Evolutionary conservation across 169 alveolate species (phyloP), one percentile per base, ranked within the genome.

Genomic region (Plasmodium knowlesi): DNA sequence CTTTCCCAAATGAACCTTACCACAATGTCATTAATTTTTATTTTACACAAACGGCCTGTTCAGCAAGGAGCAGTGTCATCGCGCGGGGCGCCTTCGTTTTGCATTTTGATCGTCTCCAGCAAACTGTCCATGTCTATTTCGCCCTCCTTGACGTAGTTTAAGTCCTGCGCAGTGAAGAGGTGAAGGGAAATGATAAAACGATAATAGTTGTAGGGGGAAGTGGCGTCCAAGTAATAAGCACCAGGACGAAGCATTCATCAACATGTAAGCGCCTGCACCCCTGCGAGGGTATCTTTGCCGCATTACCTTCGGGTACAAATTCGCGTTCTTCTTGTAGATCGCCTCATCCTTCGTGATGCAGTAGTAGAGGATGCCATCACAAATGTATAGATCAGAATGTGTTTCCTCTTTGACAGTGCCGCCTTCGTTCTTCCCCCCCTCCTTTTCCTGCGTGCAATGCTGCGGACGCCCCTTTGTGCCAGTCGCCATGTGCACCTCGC

Each of bases 121-220:
- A 88, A 50, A 61, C 30, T 76, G 46, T 88, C 94, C 1, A 88
- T 88, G 82, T 88, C 94, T 41, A 88, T 88, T 88, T 88, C 94
- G 14, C 94, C 94, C 4, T 88, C 94, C 43, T 79, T 88, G 73
- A 88, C 71, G 67, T 88, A 88, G 54, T 61, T 76, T 25, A 88
- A 50, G 39, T 88, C 94, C 94, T 88, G 50, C 3, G 39, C 1
- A 6, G 61, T 1, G 43, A 8, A 12, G 4, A 37, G 22, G 30
- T 73, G 79, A 46, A 85, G 74, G 10, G 70, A 28, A 57, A 25
- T 30, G 81, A 22, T 25, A 57, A 32, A 54, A 16, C 43, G 25
- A 4, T 14, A 1, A 19, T 8, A 16, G 19, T 5, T 5, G 32
- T 46, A 2, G 30, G 10, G 54, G 2, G 22, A 46, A 3, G 0